phyloP scores from a whole-genome alignment of 345 rosid species.

The Eutrema heterophyllum region DNA sequence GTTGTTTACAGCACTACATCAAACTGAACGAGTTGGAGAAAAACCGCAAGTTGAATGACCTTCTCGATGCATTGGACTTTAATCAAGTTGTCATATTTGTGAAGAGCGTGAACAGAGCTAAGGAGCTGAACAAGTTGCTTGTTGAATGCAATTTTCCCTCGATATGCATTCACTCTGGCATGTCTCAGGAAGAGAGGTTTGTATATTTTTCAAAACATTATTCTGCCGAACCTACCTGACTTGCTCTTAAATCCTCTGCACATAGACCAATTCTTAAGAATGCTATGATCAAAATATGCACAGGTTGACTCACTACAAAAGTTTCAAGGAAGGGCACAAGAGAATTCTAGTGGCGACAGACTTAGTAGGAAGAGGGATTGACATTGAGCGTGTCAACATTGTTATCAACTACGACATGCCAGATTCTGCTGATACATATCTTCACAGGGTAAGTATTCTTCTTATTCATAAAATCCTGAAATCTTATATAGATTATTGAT shows the following conservation, averaged over 20 bases:
- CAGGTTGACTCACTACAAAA: conserved; percentile 94
- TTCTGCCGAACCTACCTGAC: no score
- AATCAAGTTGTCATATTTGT: conserved; percentile 98
- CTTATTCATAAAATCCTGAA: neutral
- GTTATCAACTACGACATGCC: conserved; percentile 99
- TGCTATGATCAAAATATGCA: neutral
- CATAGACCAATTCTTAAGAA: neutral
- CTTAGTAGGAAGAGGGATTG: conserved; percentile 95
- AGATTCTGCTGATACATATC: conserved; percentile 95
- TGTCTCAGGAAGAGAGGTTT: conserved; percentile 98
- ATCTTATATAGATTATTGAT: neutral
- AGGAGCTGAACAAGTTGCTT: conserved; percentile 89
- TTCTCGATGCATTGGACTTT: conserved; percentile 97
- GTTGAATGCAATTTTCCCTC: conserved; percentile 97
- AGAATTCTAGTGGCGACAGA: conserved; percentile 97
- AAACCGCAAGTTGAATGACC: conserved; percentile 94
- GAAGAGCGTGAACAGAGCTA: conserved; percentile 93
- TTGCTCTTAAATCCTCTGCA: neutral
- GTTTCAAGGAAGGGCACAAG: conserved; percentile 98
- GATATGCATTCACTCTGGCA: conserved; percentile 97
- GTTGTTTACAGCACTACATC: conserved; percentile 80
- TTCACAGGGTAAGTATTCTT: conserved; percentile 62
- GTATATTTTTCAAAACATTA: neutral
- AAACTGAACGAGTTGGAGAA: conserved; percentile 93
- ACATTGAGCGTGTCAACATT: conserved; percentile 96